Evolutionary conservation across 1,139 yeast species (phyloP), one percentile per base, ranked within the genome.

Genomic region (Protomyces inundatus): DNA sequence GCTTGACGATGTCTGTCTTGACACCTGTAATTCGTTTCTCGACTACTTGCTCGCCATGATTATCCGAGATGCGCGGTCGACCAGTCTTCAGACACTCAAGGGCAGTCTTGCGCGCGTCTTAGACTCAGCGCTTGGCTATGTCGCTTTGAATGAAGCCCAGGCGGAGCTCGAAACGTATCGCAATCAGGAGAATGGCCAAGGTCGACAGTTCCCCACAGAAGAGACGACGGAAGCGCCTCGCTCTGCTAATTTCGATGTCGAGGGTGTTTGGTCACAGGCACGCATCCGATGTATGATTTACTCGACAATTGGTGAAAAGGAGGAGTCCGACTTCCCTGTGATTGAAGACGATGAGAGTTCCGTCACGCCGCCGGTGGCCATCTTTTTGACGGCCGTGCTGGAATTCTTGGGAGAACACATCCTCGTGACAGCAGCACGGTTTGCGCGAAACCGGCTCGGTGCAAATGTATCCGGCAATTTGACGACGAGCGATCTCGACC

Each of bases 231-330:
- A 33, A 32, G 39, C 50, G 10, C 32, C 14, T 9, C 35, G 40
- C 32, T 30, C 48, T 14, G 48, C 48, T 14, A 16, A 10, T 10
- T 66, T 66, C 33, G 64, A 66, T 35, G 57, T 64, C 45, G 54
- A 64, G 34, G 55, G 39, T 9, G 57, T 65, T 9, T 67, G 69
- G 69, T 36, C 51, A 5, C 54, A 48, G 30, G 66, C 66, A 9
- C 68, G 69, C 32, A 40, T 62, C n/a, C 57, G 65, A 30, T 67
- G 69, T 55, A 67, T 67, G 69, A 63, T 66, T 40, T 67, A 66
- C 54, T 67, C 68, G 35, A 65, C 69, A 14, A 63, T 67, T 9
- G 67, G 68, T 30, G 60, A 66, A n/a, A 54, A 63, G 36, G 68
- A 66, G 51, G 68, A 67, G 52, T 56, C 55, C n/a, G 53, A 63